These are phyloP conservation scores for Talaromyces sp. DNA, from an alignment of 2,329 filamentous ascomycete genomes.

Conservation along the genomic window DNA sequence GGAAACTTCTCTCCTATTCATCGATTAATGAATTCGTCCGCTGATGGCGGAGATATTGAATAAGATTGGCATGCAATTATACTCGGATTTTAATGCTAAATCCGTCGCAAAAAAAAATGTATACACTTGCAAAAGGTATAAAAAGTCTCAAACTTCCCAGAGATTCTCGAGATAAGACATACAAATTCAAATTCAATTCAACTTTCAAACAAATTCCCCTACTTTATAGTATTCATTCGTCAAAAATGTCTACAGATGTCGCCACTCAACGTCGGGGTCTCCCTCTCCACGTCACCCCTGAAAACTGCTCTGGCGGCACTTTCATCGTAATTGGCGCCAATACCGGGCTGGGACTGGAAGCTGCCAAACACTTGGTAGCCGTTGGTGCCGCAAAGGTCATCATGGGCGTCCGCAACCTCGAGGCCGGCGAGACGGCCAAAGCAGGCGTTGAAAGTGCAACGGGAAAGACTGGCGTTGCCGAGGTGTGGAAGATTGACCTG, in stretches of 20 bases:
- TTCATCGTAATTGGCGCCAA: conserved; percentile 50
- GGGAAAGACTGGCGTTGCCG: conserved; percentile 31
- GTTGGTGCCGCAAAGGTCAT: conserved; percentile 41
- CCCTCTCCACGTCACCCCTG: conserved; percentile 18
- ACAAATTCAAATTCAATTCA: neutral
- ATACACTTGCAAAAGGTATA: neutral
- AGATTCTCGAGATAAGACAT: neutral
- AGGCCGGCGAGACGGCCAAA: conserved; percentile 39
- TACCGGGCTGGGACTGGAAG: conserved; percentile 45
- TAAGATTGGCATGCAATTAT: neutral
- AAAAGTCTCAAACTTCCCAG: neutral
- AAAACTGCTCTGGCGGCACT: conserved; percentile 19
- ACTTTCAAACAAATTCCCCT: neutral
- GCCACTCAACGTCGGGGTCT: conserved; percentile 4
- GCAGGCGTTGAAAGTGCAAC: conserved; percentile 8
- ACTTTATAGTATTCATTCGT: neutral
- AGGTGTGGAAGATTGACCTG: conserved; percentile 48
- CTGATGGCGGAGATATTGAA: neutral
- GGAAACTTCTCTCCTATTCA: neutral
- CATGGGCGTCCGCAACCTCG: conserved; percentile 41
- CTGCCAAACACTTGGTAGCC: conserved; percentile 36
- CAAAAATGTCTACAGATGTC: neutral
- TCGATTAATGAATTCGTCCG: neutral
- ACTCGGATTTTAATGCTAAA: neutral
- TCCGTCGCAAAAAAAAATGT: neutral